Base-by-base conservation (phyloP, 306 rosid species). In the Oxytropis ochrocephala region DNA sequence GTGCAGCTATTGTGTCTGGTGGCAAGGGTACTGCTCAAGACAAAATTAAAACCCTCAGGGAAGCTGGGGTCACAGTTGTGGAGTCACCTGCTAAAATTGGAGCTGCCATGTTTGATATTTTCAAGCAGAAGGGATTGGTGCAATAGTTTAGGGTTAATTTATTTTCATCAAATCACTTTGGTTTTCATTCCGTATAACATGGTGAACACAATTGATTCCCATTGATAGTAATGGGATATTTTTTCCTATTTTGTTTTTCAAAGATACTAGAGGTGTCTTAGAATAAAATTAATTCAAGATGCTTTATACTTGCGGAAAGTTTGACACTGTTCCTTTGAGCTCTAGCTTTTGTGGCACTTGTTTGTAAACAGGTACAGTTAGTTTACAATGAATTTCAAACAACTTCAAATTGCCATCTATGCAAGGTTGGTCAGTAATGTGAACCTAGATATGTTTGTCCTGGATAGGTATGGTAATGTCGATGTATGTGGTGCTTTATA, bases 1-100 rank as follows among this genome's bases (percentile, higher is more conserved):
- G 55, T 83, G 86, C 91, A 95, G 99, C 99, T 73, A 95, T 95
- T 69, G 97, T 91, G 59, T 91, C 99, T 1, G 99, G 99, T 44
- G 99, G 99, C 35, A 95, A 89, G 83, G 99, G 99, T 14, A 95
- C 99, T 6, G 99, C 99, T 6, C 99, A 91, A 82, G 97, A 83
- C 86, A 95, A 95, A 78, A 91, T 95, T 69, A 83, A 71, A 64
- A 89, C 90, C 35, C 95, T 95, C 2, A 82, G 78, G 79, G 99
- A 89, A 77, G 96, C 95, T 75, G 97, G 95, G 64, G 97, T 86
- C 17, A 91, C 89, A 17, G 99, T 95, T 68, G 99, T 87, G 47
- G 96, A 95, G 87, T 95, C 99, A 27, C 99, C 99, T 11, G 97
- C 99, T 0, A 89, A 89, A 78, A 95, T 95, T 56, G 99, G 99